Percentiles rank a stretch among this genome's conserved stretches.
Evolutionary conservation across 768 basidiomycete genomes (phyloP).

Genomic region (Agrocybe praecox): DNA sequence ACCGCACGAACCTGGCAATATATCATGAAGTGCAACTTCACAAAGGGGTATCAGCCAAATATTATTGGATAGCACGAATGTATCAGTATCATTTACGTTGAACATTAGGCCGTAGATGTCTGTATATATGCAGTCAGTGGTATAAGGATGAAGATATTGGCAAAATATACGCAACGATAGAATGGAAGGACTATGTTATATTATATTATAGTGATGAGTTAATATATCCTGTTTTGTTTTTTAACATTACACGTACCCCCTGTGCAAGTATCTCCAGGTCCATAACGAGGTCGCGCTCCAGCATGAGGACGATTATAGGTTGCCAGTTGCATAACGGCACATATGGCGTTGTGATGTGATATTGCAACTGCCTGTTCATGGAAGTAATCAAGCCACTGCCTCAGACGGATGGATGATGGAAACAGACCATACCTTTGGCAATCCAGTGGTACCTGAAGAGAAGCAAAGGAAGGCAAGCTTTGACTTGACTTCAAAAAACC

Average conservation of each 20-base stretch:
- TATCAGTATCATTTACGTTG: neutral
- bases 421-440: neutral
- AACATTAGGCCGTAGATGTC: conserved; percentile 1
- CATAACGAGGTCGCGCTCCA: neutral
- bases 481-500: neutral
- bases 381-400: neutral
- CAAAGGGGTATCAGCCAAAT: no score
- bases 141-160: no score
- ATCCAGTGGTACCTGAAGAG: neutral
- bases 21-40: conserved; percentile 1
- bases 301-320: neutral
- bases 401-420: neutral
- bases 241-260: neutral
- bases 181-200: neutral
- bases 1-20: neutral
- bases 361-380: neutral
- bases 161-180: neutral
- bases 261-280: conserved; percentile 1
- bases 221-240: no score
- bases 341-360: neutral
- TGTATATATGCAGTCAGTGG: neutral
- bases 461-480: conserved; percentile 1
- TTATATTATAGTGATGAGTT: no score
- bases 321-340: neutral
- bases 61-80: neutral